Conservation (phyloP, 176 grass and related monocot genomes). For the Oryza glumipatula region DNA sequence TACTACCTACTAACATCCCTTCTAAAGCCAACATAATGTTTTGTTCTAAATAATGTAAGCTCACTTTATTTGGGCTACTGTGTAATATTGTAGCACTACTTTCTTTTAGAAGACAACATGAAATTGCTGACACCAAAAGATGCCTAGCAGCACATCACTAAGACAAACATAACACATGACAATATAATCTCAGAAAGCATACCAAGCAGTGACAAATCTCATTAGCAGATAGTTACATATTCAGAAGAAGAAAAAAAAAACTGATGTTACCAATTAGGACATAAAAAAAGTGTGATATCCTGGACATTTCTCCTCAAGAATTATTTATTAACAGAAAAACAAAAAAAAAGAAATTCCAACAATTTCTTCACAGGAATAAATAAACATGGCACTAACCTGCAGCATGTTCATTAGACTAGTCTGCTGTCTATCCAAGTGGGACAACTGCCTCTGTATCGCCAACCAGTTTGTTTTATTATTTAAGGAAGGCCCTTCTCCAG, state of each 20-base stretch:
- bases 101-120: background rate
- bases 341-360: slow-evolving; percentile 15
- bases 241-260: background rate
- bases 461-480: slow-evolving; percentile 87
- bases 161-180: slow-evolving; percentile 16
- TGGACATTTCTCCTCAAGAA: background rate
- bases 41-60: slow-evolving; percentile 25
- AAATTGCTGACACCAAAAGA: slow-evolving; percentile 13
- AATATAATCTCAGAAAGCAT: slow-evolving; percentile 9
- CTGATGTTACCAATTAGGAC: slow-evolving; percentile 17
- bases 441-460: slow-evolving; percentile 80
- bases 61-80: background rate
- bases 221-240: slow-evolving; percentile 1
- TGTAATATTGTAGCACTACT: slow-evolving; percentile 1
- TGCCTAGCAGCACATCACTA: background rate
- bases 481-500: slow-evolving; percentile 68
- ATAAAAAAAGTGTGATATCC: background rate
- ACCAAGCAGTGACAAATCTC: background rate
- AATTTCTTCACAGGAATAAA: slow-evolving; percentile 5
- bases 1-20: background rate
- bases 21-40: background rate
- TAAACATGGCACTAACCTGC: slow-evolving; percentile 66
- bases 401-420: slow-evolving; percentile 94
- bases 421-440: slow-evolving; percentile 92
- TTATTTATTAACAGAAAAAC: background rate